phyloP scores from a whole-genome alignment of 2,329 filamentous ascomycete genomes.

The Venturia oleaginea region DNA sequence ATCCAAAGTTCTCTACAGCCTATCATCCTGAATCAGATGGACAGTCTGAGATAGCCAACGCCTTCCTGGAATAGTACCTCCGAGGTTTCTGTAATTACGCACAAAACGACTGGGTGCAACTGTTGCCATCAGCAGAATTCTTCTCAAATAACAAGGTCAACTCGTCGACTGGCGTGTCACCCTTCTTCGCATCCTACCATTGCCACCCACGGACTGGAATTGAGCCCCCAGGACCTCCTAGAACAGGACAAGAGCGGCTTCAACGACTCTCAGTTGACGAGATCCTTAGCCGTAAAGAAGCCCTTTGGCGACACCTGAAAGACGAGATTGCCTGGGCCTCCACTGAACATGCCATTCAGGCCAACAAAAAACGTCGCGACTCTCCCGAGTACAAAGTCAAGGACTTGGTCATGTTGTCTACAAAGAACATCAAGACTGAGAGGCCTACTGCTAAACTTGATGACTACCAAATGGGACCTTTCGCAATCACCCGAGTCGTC shows the following conservation, averaged over 20 bases:
- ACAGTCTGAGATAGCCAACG: not conserved
- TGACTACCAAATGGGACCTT: not conserved
- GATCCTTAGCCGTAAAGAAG: not conserved
- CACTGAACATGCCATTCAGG: not conserved
- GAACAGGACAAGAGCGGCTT: not conserved
- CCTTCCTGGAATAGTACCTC: not conserved
- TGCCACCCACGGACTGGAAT: not conserved
- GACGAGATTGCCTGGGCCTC: not conserved
- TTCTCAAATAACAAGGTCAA: not conserved
- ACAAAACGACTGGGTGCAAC: not conserved
- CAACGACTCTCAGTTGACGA: not conserved
- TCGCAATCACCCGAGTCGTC: not conserved
- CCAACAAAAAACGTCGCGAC: not conserved
- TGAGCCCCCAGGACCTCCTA: not conserved
- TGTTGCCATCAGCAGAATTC: not conserved
- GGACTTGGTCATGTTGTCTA: not conserved
- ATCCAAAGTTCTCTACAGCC: not conserved
- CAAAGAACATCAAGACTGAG: not conserved
- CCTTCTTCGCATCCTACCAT: not conserved
- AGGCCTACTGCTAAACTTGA: not conserved
- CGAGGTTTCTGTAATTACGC: not conserved
- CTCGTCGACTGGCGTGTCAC: not conserved
- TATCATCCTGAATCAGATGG: not conserved
- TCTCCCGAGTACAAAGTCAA: not conserved
- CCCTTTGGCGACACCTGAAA: not conserved